Percentiles rank a stretch among this genome's conserved stretches.
Conservation (phyloP, 257 asterid species). For the Misopates orontium region DNA sequence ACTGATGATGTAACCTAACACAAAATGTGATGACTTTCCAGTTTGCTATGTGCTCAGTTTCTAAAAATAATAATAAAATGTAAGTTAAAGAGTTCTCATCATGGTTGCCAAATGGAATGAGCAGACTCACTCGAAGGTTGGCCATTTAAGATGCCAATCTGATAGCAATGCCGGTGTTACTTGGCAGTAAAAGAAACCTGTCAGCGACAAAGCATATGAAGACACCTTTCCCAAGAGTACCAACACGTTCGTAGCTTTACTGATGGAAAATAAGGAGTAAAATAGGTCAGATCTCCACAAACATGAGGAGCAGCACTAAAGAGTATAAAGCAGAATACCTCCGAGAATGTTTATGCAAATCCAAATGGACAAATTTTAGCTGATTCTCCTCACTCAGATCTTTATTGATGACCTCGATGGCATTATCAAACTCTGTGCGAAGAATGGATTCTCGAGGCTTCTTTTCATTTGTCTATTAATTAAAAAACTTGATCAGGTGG, state of each 20-base stretch:
- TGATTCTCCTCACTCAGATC: constrained; percentile 62
- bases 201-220: constrained; percentile 80
- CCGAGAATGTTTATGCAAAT: constrained; percentile 88
- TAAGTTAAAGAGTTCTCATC: neutral
- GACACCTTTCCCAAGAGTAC: constrained; percentile 86
- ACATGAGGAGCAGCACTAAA: constrained; percentile 20
- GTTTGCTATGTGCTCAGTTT: neutral
- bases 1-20: neutral
- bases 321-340: constrained; percentile 49
- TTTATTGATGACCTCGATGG: constrained; percentile 66
- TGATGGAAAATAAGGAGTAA: constrained; percentile 40
- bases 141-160: constrained; percentile 56
- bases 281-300: constrained; percentile 31
- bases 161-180: constrained; percentile 39
- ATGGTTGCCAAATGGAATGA: constrained; percentile 20
- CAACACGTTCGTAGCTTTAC: constrained; percentile 82
- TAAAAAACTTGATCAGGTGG: constrained; percentile 26
- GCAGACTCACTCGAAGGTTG: constrained; percentile 62
- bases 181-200: constrained; percentile 88
- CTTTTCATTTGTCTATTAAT: constrained; percentile 68
- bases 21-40: constrained; percentile 15
- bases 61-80: neutral
- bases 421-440: constrained; percentile 72
- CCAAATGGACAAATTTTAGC: constrained; percentile 80
- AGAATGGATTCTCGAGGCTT: constrained; percentile 81